Evolutionary conservation across 371 early-diverging fungal species (phyloP), one percentile per base, ranked within the genome.

Genomic region (Catenaria anguillulae): DNA sequence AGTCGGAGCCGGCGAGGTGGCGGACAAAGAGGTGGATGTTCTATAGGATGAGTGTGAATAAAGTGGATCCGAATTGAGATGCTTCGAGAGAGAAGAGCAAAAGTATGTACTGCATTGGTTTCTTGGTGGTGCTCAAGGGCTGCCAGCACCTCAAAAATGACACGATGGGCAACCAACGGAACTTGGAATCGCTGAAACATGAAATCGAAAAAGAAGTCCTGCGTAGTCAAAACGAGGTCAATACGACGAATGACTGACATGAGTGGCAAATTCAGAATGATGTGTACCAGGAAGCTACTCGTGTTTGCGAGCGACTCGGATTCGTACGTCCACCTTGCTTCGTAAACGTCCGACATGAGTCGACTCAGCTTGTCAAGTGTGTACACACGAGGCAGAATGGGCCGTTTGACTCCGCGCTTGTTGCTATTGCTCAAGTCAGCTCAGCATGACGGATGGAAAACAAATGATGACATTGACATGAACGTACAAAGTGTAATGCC

Each of bases 1-100:
- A n/a, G 26, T 61, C 61, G 13, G 45, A 56, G 23, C 61, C 61
- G 17, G 61, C 23, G 19, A 61, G 61, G 36, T 61, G 61, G 8
- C 61, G 61, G 24, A 61, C 36, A 61, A 61, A 61, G 15, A 61
- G 56, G 12, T 58, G 33, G 59, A 58, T 35, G 43, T 36, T 58
- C 59, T 58, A 29, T 1, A 12, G 23, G 34, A 35, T n/a, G n/a
- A n/a, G n/a, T n/a, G n/a, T n/a, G n/a, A n/a, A n/a, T n/a, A n/a
- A n/a, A n/a, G n/a, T n/a, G n/a, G n/a, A n/a, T n/a, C n/a, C n/a
- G n/a, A n/a, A 29, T 54, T 15, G 33, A 4, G 21, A 29, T 0
- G 37, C n/a, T 24, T 21, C 8, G 46, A 2, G 46, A 6, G 24
- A 10, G 46, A 8, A 10, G 4, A 24, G 26, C 2, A 0, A 1